Base-by-base conservation (phyloP, 768 basidiomycete species). In the Butyriboletus loyo region DNA sequence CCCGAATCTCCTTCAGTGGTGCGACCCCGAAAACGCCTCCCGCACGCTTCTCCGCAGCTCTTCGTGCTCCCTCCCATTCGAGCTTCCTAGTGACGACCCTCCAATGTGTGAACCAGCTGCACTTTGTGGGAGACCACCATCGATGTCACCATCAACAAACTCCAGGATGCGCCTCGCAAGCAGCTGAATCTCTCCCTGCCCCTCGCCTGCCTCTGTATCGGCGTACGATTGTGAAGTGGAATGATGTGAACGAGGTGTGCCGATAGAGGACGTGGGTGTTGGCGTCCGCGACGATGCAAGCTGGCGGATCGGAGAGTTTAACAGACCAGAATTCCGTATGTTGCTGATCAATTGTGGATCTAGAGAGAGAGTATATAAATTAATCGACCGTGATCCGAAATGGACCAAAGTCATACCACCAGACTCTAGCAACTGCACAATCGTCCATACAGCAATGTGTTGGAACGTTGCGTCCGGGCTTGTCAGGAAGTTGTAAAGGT, bases 371-470 rank as follows among this genome's bases (percentile, higher is more conserved):
- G 37, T 17, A n/a, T n/a, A n/a, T n/a, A n/a, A 11, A 7, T 57
- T 30, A 50, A 44, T 42, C 5, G 30, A 13, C 19, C 19, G 4
- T 55, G 32, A 43, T 37, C 51, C 30, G 24, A 41, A 27, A 39
- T 15, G n/a, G 25, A 28, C 24, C 22, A 8, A 19, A 1, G 2
- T 59, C 75, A 38, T 58, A 90, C 89, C 91, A 55, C 92, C 90
- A n/a, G 96, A 96, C 68, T 99, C 97, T 25, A 99, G 78, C 21
- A 99, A 74, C 66, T 99, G 97, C 24, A 98, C 95, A 59, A 98
- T 95, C 0, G 97, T 98, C 97, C 97, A 99, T 39, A 99, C 94
- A 31, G 97, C 97, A 57, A 98, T 99, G 66, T 99, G 97, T 70
- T 98, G 95, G 86, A 99, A 99, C 1, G 97, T 99, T 14, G 92